Conservation (phyloP, 257 asterid genomes). For the Solanum raphanifolium region DNA sequence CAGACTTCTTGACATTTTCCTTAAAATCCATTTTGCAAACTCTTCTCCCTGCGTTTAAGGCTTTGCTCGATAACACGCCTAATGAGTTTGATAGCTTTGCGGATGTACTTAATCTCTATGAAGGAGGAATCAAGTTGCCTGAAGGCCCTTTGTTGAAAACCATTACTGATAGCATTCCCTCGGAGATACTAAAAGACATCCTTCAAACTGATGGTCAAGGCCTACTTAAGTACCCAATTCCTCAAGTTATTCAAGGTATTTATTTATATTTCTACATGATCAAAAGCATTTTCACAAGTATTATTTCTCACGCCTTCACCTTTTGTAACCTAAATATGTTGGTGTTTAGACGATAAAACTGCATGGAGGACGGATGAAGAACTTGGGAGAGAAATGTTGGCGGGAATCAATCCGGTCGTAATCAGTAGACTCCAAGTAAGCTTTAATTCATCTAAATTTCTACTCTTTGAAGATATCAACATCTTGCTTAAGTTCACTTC, state of each 20-base stretch:
- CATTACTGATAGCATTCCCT: constrained; percentile 37
- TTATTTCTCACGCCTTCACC: background rate
- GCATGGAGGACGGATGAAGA: constrained; percentile 86
- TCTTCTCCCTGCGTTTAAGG: constrained; percentile 37
- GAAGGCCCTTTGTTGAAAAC: constrained; percentile 19
- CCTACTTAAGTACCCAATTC: constrained; percentile 30
- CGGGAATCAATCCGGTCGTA: constrained; percentile 35
- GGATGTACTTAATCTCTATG: background rate
- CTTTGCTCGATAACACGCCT: constrained; percentile 18
- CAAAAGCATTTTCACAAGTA: background rate
- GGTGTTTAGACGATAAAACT: constrained; percentile 31
- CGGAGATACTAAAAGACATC: constrained; percentile 43
- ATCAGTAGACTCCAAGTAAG: constrained; percentile 56
- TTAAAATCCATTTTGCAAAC: background rate
- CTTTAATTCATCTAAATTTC: background rate
- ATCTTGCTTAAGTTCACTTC: background rate
- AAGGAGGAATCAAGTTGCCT: constrained; percentile 16
- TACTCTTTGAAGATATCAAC: background rate
- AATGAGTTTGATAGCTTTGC: background rate
- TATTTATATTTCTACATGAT: background rate
- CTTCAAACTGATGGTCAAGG: constrained; percentile 53
- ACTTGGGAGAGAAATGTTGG: constrained; percentile 31
- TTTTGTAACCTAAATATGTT: background rate
- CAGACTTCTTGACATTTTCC: background rate
- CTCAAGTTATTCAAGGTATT: constrained; percentile 54